phyloP scores from a whole-genome alignment of 176 grass and related monocot species.

The Metroxylon sagu region DNA sequence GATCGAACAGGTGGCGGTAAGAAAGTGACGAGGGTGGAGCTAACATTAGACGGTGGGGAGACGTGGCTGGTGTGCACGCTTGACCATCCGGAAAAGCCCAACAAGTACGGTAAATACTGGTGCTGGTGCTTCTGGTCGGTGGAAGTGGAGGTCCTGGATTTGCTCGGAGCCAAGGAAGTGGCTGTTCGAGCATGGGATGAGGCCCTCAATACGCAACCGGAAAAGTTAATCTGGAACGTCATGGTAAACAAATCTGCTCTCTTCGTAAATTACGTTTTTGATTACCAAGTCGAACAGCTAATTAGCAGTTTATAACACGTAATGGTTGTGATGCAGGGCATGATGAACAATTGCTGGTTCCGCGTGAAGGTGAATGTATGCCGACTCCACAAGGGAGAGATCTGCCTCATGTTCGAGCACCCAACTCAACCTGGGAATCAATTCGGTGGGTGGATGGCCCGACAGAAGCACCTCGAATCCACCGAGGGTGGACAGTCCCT shows the following conservation, averaged over 20 bases:
- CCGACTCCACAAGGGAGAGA: constrained; percentile 48
- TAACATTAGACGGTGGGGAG: constrained; percentile 69
- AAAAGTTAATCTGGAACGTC: constrained; percentile 83
- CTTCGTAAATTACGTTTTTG: too few relatives aligned
- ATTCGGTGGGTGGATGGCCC: constrained; percentile 62
- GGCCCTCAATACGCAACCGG: constrained; percentile 63
- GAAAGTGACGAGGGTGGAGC: constrained; percentile 75
- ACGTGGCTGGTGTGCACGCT: constrained; percentile 53
- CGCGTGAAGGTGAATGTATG: constrained; percentile 52
- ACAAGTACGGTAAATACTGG: constrained; percentile 78
- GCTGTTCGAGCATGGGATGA: constrained; percentile 91
- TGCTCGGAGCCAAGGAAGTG: constrained; percentile 68
- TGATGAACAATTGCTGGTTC: constrained; percentile 99
- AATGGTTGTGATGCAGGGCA: constrained; percentile 37
- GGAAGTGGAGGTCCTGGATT: constrained; percentile 50
- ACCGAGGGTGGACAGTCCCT: constrained; percentile 28
- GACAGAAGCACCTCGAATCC: constrained; percentile 33
- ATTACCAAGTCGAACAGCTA: constrained; percentile 1
- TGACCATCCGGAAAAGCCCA: constrained; percentile 54
- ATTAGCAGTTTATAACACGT: background rate
- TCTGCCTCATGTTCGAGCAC: constrained; percentile 64
- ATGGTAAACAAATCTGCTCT: constrained; percentile 23
- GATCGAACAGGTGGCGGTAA: constrained; percentile 47
- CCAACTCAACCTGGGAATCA: constrained; percentile 67
- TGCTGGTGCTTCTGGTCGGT: constrained; percentile 98